Base-by-base conservation (phyloP, 306 rosid species). In the Delonix regia region DNA sequence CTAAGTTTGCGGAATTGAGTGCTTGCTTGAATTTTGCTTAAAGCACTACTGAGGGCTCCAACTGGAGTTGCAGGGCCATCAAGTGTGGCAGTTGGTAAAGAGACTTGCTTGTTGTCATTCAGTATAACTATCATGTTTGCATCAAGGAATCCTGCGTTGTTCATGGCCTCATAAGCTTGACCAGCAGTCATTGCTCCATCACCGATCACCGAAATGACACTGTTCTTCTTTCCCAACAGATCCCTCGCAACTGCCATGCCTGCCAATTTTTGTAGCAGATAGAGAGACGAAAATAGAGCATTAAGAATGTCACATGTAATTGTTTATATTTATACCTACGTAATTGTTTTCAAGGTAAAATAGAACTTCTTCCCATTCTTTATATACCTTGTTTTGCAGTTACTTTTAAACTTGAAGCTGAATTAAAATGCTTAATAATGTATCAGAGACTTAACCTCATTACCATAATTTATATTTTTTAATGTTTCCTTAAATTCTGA, bases 171-270 rank as follows among this genome's bases (percentile, higher is more conserved):
- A 22, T 95, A 95, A 47, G 98, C 99, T 87, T 92, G 97, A 39
- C 99, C 99, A 8, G 97, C 99, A 28, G 99, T 92, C 94, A 95
- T 89, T 68, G 97, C 97, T 39, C 99, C 98, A 83, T 95, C 98
- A 73, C 98, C 98, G 33, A 95, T 95, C 83, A 95, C 99, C 7
- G 98, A 89, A 69, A 95, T 87, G 19, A 95, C 83, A 49, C 66
- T 86, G 82, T 91, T 92, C 66, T 85, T 82, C 74, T 92, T 95
- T 79, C 96, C 97, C 34, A 91, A 78, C 16, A 95, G 87, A 85
- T 92, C 99, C 76, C 99, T 88, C 30, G 78, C 99, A 82, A 91
- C 97, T 5, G 99, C 99, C 99, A 95, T 95, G 83, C 97, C 99
- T 94, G 73, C 65, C 63, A 73, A 76, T 25, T 55, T 78, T 69